Evolutionary conservation across 2,329 filamentous ascomycete species (phyloP), one percentile per base, ranked within the genome.

Genomic region (Venturia nashicola): DNA sequence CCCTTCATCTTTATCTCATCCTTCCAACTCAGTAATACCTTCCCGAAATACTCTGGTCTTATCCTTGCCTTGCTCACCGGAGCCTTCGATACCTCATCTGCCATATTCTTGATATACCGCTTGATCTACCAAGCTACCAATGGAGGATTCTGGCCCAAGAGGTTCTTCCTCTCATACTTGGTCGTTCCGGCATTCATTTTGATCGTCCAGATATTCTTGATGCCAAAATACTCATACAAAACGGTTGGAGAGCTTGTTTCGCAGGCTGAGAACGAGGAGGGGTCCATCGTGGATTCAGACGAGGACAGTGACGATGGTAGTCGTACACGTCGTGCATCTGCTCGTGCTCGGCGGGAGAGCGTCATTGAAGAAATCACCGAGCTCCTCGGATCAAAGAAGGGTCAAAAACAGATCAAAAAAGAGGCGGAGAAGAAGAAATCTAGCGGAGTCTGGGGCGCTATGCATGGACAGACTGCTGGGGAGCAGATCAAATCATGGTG

Each of bases 381-480:
- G 55, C 80, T 96, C 1, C 79, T 96, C 0, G 89, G 90, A 23
- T 83, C 84, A 5, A 82, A 82, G 61, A 76, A 82, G 43, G 86
- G 83, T 32, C 81, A 85, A 63, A 79, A 85, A 67, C 87, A 91
- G 66, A 81, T 82, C 5, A 78, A 83, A 66, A 78, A 79, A 57
- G 88, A 93, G 74, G 87, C 89, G 71, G 80, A 82, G 69, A 88
- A 87, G 71, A 87, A 89, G 66, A 80, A 83, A 61, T 82, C 81
- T 11, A 89, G 86, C 20, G 91, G 90, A 5, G 89, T 96, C 42
- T 96, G 90, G 89, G 92, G 92, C 34, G 87, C 88, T 27, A 83
- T 96, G 75, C 92, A 96, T 71, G 85, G 86, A 61, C 79, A 81
- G 68, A 83, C 87, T 0, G 88, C 89, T 0, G 70, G 80, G 27